Evolutionary conservation across 441 rosid species (phyloP), one percentile per base, ranked within the genome.

Genomic region (Viola pubescens): DNA sequence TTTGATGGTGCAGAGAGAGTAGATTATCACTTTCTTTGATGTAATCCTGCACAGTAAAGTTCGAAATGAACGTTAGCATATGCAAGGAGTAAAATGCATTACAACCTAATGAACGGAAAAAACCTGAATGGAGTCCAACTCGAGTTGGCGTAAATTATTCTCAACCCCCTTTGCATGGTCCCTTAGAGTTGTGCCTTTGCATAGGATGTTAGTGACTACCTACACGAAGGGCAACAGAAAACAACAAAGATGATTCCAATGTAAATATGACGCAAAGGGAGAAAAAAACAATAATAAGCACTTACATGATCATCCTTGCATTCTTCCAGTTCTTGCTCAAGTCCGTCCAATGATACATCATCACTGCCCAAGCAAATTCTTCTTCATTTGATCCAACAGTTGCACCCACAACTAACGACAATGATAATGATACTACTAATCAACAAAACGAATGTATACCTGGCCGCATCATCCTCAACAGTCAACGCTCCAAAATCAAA

Each of bases 1-100:
- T 94, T 80, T 90, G 99, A 73, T 90, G 88, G 77, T 94, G 99
- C 66, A 94, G 97, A 57, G 95, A 94, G 64, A 94, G 91, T 52
- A 90, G 77, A 73, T 86, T 94, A 71, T 90, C 99, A 75, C 99
- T 94, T 81, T 94, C 99, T 68, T 81, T 88, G 59, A 92, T 92
- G 78, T 92, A 92, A 71, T 92, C 97, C 97, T 92, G 89, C 55
- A 73, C 52, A 41, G 60, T 52, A 49, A 11, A 56, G 63, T 56
- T 37, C 34, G 2, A 26, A 26, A 26, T 26, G 34, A 26, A 26
- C 34, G 34, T 26, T 26, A 26, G 34, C 34, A 26, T 26, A 26
- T 26, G 34, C 34, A 26, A 38, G 42, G 13, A 57, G 40, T 41
- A 63, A 59, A 6, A 43, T 6, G 46, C 10, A 43, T 43, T 37